Base-by-base conservation (phyloP, 2,329 filamentous ascomycete genomes). In the Dissoconium aciculare region DNA sequence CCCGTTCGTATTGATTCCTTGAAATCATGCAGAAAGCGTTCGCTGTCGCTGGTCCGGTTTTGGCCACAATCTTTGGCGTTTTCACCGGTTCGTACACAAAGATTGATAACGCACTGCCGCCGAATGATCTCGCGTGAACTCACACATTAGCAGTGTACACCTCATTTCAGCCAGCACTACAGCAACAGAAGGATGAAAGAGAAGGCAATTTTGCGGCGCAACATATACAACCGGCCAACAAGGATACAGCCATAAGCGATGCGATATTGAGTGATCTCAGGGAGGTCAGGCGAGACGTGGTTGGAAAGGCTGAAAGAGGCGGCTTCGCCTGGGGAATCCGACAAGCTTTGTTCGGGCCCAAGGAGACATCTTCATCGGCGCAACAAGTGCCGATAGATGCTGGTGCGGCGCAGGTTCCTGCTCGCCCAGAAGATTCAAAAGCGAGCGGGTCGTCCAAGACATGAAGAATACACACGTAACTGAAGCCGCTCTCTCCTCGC, bases 311-410 rank as follows among this genome's bases (percentile, higher is more conserved):
- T 12, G 26, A 34, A 15, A 36, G 24, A 15, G 39, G 32, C 11
- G 42, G 44, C 5, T 45, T 47, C 21, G 44, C 44, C 8, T 47
- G 44, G 44, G 44, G 43, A 4, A 45, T 47, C n/a, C 27, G 44
- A 16, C 26, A 39, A 26, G 36, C 35, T 31, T 16, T 44, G n/a
- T 40, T 36, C 13, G 36, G 31, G 19, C 26, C 26, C 31, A 26
- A 11, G 15, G 10, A 9, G 21, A 25, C 15, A 24, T 17, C 17
- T 19, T 16, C 16, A 12, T 5, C 17, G 26, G 15, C 32, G 9
- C 26, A 28, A 5, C n/a, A 26, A 24, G 17, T 26, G 11, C 25
- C 28, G 12, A 16, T 28, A 5, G 27, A 30, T 10, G 16, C n/a
- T n/a, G n/a, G n/a, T n/a, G n/a, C n/a, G n/a, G n/a, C n/a, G n/a